These are phyloP conservation scores for Pyrus hybrid DNA, from an alignment of 331 rosid species.

Conservation along the genomic window DNA sequence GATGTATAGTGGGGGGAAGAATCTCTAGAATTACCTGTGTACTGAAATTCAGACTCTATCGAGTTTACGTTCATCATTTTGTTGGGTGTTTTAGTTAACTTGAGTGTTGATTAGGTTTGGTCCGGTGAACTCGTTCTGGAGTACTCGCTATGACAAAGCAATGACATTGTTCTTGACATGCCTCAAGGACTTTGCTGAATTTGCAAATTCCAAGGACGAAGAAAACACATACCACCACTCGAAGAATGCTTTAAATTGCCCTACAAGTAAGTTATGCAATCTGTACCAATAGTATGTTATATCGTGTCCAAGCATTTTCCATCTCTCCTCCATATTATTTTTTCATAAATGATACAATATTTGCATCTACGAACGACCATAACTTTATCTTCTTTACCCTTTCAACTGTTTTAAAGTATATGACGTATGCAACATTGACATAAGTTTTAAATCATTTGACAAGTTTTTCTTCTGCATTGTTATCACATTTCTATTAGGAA, in stretches of 20 bases:
- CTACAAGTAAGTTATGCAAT: slow-evolving; percentile 57
- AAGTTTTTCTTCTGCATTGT: not conserved
- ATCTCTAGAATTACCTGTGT: not conserved
- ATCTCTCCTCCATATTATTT: not conserved
- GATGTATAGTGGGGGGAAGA: no score
- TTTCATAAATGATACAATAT: not conserved
- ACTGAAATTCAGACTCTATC: not conserved
- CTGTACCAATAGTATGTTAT: not conserved
- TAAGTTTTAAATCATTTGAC: not conserved
- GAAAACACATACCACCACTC: slow-evolving; percentile 87
- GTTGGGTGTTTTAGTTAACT: slow-evolving; percentile 10
- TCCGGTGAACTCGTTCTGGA: slow-evolving; percentile 96
- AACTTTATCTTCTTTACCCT: not conserved
- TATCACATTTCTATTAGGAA: not conserved
- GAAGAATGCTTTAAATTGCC: slow-evolving; percentile 89
- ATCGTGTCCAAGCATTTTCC: not conserved
- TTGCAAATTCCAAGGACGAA: slow-evolving; percentile 76
- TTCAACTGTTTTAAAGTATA: not conserved
- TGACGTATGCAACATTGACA: not conserved
- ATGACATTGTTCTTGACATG: slow-evolving; percentile 81
- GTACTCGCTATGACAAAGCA: slow-evolving; percentile 95
- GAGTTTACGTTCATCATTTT: no score
- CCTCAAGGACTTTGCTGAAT: slow-evolving; percentile 89
- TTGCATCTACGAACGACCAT: not conserved
- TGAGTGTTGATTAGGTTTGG: slow-evolving; percentile 67